Percentiles rank a stretch among this genome's conserved stretches.
Conservation (phyloP, 2,329 filamentous ascomycete genomes). For the Exophiala lecanii-corni region DNA sequence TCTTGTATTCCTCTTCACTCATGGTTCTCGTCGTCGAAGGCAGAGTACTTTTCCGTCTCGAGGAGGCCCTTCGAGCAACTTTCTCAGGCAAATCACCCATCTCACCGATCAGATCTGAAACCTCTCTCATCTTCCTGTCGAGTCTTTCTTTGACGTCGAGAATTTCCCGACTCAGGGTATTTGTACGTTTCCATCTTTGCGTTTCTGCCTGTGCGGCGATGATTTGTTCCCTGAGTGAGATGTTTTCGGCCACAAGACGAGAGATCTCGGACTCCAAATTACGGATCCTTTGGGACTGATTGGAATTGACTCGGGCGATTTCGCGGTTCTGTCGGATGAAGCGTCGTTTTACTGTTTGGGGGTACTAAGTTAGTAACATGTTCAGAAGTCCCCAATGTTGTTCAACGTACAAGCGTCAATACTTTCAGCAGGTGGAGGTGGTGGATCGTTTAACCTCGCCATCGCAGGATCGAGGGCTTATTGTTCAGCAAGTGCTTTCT, state of each 20-base stretch:
- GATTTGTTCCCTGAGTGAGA: conserved; percentile 55
- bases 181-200: conserved; percentile 43
- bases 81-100: conserved; percentile 40
- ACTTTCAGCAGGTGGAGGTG: conserved; percentile 39
- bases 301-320: conserved; percentile 60
- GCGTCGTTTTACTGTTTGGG: conserved; percentile 58
- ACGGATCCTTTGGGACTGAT: conserved; percentile 60
- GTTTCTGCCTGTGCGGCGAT: conserved; percentile 53
- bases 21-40: conserved; percentile 12
- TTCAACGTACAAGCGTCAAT: conserved; percentile 45
- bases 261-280: conserved; percentile 59
- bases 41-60: conserved; percentile 19
- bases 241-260: conserved; percentile 56
- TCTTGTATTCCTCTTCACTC: conserved; percentile 30
- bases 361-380: no score
- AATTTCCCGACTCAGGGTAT: conserved; percentile 38
- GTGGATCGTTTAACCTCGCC: conserved; percentile 47
- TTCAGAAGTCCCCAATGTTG: no score
- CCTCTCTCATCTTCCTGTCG: conserved; percentile 53
- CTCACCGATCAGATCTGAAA: conserved; percentile 51
- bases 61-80: conserved; percentile 4
- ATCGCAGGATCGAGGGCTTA: conserved; percentile 30
- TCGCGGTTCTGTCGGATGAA: conserved; percentile 64
- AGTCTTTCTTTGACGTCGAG: conserved; percentile 52
- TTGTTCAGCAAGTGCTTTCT: background rate